phyloP scores from a whole-genome alignment of 202 grass and related monocot genomes.

The Zoysia matrella region DNA sequence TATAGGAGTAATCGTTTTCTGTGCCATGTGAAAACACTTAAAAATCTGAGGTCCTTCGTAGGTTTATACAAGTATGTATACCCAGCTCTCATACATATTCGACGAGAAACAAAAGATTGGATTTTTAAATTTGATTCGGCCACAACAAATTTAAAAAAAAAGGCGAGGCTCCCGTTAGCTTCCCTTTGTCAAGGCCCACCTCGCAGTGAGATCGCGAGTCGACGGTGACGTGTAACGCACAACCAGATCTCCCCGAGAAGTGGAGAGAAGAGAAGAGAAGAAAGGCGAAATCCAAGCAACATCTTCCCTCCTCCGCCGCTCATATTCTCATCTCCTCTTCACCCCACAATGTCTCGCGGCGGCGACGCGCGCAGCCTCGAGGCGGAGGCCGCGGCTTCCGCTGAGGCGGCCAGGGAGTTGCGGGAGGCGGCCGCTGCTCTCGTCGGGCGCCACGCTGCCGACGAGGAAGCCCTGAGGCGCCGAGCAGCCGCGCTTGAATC shows the following conservation, averaged over 20 bases:
- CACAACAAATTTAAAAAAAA: too few relatives aligned
- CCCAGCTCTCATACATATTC: too few relatives aligned
- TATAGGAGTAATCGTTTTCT: too few relatives aligned
- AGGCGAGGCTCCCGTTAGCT: too few relatives aligned
- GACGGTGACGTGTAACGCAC: conserved; percentile 31
- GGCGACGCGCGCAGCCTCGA: conserved; percentile 28
- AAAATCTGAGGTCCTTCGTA: too few relatives aligned
- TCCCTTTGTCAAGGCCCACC: not conserved
- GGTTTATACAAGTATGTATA: too few relatives aligned
- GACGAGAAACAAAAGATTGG: too few relatives aligned
- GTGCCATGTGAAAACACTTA: too few relatives aligned
- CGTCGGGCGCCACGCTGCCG: conserved; percentile 48
- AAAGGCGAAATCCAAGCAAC: not conserved
- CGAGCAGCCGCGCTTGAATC: conserved; percentile 64
- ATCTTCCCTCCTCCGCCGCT: not conserved
- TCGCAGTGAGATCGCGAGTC: not conserved
- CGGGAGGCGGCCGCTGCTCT: conserved; percentile 67
- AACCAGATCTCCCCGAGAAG: too few relatives aligned
- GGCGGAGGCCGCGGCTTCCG: conserved; percentile 58
- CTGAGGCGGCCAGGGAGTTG: conserved; percentile 81
- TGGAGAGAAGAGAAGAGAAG: not conserved
- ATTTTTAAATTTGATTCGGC: too few relatives aligned
- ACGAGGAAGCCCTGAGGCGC: conserved; percentile 79
- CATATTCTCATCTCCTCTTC: not conserved
- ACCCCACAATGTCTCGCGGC: conserved; percentile 38